Percentiles rank a stretch among this genome's conserved stretches.
phyloP scores from a whole-genome alignment of 2,329 filamentous ascomycete species.

The Neurospora crassa region DNA sequence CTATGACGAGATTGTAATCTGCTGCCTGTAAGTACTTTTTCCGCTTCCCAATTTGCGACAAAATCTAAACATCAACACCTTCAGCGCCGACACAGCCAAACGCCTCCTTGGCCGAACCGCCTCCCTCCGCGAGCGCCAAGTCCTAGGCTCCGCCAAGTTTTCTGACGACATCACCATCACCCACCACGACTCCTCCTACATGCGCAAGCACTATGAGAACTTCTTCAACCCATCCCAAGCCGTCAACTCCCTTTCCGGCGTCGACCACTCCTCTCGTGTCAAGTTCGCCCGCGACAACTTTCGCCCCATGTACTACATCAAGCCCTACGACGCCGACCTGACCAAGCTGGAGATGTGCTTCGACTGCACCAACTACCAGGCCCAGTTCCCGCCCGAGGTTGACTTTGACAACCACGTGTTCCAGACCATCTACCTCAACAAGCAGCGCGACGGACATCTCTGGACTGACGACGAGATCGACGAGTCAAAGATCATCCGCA shows the following conservation, averaged over 20 bases:
- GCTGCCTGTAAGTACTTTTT: conserved; percentile 31
- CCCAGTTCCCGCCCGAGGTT: conserved; percentile 44
- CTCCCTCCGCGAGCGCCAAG: conserved; percentile 50
- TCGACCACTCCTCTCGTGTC: conserved; percentile 7
- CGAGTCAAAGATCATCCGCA: conserved; percentile 48
- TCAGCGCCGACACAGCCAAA: conserved; percentile 50
- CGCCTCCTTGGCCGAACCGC: conserved; percentile 48
- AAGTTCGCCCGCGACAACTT: conserved; percentile 27
- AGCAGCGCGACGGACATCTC: conserved; percentile 38
- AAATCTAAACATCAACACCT: not conserved
- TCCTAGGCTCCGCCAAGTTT: conserved; percentile 63
- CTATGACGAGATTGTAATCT: conserved; percentile 59
- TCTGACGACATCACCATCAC: conserved; percentile 64
- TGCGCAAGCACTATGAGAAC: conserved; percentile 59
- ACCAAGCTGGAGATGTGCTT: conserved; percentile 61
- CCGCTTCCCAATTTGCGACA: not conserved
- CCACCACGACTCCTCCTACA: conserved; percentile 55
- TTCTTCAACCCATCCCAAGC: conserved; percentile 32
- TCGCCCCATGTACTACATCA: conserved; percentile 57
- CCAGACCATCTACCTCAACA: conserved; percentile 59
- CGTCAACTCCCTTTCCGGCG: conserved; percentile 2
- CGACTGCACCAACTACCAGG: conserved; percentile 67
- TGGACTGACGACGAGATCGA: conserved; percentile 54
- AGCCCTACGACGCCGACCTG: conserved; percentile 45
- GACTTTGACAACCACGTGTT: conserved; percentile 44